A percentile compares a stretch with the other conserved stretches of the same genome.
These are phyloP conservation scores for Pisolithus tinctorius DNA, from an alignment of 768 basidiomycete species.

Conservation along the genomic window DNA sequence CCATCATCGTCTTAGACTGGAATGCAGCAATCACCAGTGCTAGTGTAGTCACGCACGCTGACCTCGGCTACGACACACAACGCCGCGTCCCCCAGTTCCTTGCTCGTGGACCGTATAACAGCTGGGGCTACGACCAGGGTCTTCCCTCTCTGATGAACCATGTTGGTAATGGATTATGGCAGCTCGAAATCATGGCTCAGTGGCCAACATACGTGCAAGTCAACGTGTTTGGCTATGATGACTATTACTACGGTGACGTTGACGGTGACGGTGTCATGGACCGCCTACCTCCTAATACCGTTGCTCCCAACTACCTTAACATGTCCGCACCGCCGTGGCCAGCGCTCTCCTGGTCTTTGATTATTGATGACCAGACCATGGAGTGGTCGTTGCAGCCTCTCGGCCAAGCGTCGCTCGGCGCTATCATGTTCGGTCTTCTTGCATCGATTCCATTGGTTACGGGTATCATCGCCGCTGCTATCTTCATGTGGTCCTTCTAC, in stretches of 20 bases:
- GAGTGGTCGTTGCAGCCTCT: constrained; percentile 77
- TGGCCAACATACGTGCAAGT: constrained; percentile 91
- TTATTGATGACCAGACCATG: constrained; percentile 72
- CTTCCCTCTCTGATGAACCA: constrained; percentile 63
- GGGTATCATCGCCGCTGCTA: constrained; percentile 68
- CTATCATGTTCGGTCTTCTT: constrained; percentile 83
- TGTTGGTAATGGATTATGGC: constrained; percentile 63
- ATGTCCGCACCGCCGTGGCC: constrained; percentile 87
- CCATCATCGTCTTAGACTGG: constrained; percentile 53
- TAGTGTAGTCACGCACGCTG: constrained; percentile 70
- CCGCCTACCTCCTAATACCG: constrained; percentile 83
- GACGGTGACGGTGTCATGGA: constrained; percentile 87
- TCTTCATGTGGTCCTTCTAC: constrained; percentile 97
- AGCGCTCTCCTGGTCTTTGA: constrained; percentile 80
- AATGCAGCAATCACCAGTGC: constrained; percentile 57
- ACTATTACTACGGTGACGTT: constrained; percentile 88
- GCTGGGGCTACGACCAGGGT: constrained; percentile 88
- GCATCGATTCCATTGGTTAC: constrained; percentile 80
- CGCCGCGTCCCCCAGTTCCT: constrained; percentile 86
- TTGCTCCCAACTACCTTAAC: constrained; percentile 83
- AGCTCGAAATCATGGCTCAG: constrained; percentile 79
- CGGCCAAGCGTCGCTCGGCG: constrained; percentile 73
- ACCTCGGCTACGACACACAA: constrained; percentile 48
- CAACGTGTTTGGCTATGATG: constrained; percentile 86
- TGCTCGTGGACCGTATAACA: constrained; percentile 84